A percentile compares a stretch with the other conserved stretches of the same genome.
Evolutionary conservation across 2,329 filamentous ascomycete species (phyloP).

Genomic region (Neonectria punicea): DNA sequence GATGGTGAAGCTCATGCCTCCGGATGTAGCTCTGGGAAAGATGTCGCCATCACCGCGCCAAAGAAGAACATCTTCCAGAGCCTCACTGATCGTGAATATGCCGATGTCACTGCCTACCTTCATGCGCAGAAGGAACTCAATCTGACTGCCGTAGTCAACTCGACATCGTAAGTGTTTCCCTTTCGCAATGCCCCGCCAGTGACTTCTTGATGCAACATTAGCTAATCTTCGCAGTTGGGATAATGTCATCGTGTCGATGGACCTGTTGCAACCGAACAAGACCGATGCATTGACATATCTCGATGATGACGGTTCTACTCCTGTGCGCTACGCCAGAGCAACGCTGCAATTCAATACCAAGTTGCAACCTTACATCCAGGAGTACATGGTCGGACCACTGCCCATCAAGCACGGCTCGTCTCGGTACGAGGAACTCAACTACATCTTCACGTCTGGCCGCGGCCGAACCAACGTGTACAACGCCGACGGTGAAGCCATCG

Average conservation of each 20-base stretch:
- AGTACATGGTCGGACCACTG: conserved; percentile 57
- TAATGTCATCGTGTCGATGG: conserved; percentile 38
- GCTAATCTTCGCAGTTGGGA: conserved; percentile 21
- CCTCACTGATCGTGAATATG: conserved; percentile 29
- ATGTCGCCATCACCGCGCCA: conserved; percentile 8
- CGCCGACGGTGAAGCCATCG: conserved; percentile 27
- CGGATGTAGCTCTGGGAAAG: conserved; percentile 3
- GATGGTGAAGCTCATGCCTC: not conserved
- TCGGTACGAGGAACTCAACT: conserved; percentile 52
- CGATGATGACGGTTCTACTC: conserved; percentile 49
- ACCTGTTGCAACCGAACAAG: conserved; percentile 60
- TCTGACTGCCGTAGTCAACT: conserved; percentile 29
- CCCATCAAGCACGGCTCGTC: conserved; percentile 46
- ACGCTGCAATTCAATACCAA: conserved; percentile 43
- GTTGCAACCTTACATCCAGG: conserved; percentile 45
- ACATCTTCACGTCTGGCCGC: conserved; percentile 49
- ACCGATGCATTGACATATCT: conserved; percentile 58
- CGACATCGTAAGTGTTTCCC: conserved; percentile 26
- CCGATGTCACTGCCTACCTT: conserved; percentile 26
- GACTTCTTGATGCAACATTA: not conserved
- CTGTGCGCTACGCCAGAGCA: conserved; percentile 55
- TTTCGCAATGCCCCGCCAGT: not conserved
- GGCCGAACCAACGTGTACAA: conserved; percentile 39
- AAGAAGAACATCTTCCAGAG: conserved; percentile 27
- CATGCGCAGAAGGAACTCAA: conserved; percentile 28